Base-by-base conservation (phyloP, 148 eudicot species). In the Arctostaphylos glauca region DNA sequence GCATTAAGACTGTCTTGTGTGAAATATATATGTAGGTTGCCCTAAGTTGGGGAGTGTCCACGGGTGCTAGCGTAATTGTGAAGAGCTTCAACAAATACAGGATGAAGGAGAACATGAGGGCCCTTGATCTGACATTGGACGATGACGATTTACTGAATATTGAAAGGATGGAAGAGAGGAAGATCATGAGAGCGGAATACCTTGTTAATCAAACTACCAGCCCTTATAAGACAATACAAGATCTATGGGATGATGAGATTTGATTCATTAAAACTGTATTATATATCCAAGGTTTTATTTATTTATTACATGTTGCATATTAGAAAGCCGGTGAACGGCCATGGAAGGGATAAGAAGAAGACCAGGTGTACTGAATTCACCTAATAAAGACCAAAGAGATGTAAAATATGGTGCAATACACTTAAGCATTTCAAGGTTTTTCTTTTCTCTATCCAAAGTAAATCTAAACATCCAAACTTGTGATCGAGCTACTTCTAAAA, bases 171-270 rank as follows among this genome's bases (percentile, higher is more conserved):
- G 85, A 82, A 21, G 88, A 89, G 84, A 53, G 86, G 86, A 90
- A 90, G 83, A 89, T 91, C 16, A 77, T 91, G 86, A 89, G 90
- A 67, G 94, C 90, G n/a, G 92, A 90, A 31, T 85, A 49, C 67
- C 85, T 87, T 46, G 87, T 89, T 43, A 89, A 91, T 60, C 72
- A 82, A 52, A 90, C 88, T 0, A 91, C 88, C 5, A 92, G 94
- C 77, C 94, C 94, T 13, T 92, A 89, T 82, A 88, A 74, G 83
- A 86, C 88, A 21, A 74, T 89, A 54, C 83, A 90, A 84, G 88
- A 89, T 8, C 77, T 92, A 0, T 92, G 94, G 94, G 94, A 90
- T 82, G 86, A 80, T 64, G 92, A 92, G 82, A 88, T 91, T 74
- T 89, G 80, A 86, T 18, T 31, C 38, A 31, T 31, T 31, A 31